phyloP scores from a whole-genome alignment of 768 basidiomycete species.

The Termitomyces bulborhizus region DNA sequence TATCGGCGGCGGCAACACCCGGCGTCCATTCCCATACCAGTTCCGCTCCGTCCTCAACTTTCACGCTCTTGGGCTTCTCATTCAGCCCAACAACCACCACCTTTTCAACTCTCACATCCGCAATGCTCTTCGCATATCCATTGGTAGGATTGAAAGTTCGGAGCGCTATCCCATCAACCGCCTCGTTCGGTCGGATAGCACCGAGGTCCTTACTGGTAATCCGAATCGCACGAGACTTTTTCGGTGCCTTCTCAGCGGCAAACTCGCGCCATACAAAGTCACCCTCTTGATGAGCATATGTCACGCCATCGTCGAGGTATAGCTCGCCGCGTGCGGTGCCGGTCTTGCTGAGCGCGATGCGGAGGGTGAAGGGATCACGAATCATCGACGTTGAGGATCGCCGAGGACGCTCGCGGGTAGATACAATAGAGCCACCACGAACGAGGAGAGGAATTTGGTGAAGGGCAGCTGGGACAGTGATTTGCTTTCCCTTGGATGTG shows the following conservation, averaged over 20 bases:
- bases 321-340: conserved; percentile 71
- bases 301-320: conserved; percentile 92
- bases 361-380: conserved; percentile 88
- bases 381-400: conserved; percentile 85
- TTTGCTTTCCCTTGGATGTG: conserved; percentile 50
- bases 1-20: conserved; percentile 50
- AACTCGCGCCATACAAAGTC: conserved; percentile 83
- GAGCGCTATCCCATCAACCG: conserved; percentile 47
- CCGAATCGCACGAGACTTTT: conserved; percentile 33
- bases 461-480: conserved; percentile 78
- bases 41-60: conserved; percentile 37
- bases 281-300: conserved; percentile 69
- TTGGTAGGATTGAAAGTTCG: conserved; percentile 51
- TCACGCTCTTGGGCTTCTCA: conserved; percentile 56
- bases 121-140: conserved; percentile 60
- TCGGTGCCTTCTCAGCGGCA: conserved; percentile 41
- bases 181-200: conserved; percentile 31
- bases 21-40: conserved; percentile 65
- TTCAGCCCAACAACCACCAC: conserved; percentile 73
- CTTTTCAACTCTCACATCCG: conserved; percentile 73
- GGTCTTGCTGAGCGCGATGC: conserved; percentile 65
- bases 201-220: conserved; percentile 55
- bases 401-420: conserved; percentile 83
- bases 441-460: conserved; percentile 79
- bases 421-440: conserved; percentile 85